A percentile compares a stretch with the other conserved stretches of the same genome.
phyloP scores from a whole-genome alignment of 1,284 basidiomycete genomes.

The Melanopsichium pennsylvanicum region DNA sequence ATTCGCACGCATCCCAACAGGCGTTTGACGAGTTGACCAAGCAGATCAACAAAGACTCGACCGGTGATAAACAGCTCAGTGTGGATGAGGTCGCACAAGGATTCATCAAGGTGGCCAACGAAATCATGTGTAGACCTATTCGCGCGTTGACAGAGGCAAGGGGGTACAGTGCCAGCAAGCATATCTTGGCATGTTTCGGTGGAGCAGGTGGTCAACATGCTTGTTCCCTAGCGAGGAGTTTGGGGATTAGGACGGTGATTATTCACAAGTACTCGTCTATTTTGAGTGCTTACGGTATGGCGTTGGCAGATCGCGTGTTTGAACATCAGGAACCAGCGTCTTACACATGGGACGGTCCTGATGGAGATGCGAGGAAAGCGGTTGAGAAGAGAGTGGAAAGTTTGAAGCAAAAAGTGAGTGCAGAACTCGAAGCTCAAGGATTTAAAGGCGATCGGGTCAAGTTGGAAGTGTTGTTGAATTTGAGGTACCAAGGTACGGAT shows the following conservation, averaged over 20 bases:
- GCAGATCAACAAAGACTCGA: constrained; percentile 73
- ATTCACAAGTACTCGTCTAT: constrained; percentile 87
- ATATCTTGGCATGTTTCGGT: constrained; percentile 90
- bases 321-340: constrained; percentile 86
- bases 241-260: constrained; percentile 83
- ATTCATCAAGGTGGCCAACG: constrained; percentile 66
- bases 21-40: constrained; percentile 75
- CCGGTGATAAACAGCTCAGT: constrained; percentile 69
- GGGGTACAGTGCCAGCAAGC: constrained; percentile 82
- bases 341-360: constrained; percentile 69
- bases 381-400: constrained; percentile 65
- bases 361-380: constrained; percentile 6
- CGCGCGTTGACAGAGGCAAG: constrained; percentile 88
- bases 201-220: constrained; percentile 92
- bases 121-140: constrained; percentile 84
- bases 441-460: constrained; percentile 77
- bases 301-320: constrained; percentile 79
- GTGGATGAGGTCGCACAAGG: constrained; percentile 90
- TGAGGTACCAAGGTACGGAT: constrained; percentile 73
- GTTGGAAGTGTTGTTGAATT: constrained; percentile 82
- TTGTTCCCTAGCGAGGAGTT: constrained; percentile 81
- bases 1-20: constrained; percentile 70
- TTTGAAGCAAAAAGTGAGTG: constrained; percentile 71
- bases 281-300: constrained; percentile 87
- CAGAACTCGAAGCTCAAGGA: constrained; percentile 78